Evolutionary conservation across 2,329 filamentous ascomycete genomes (phyloP), one percentile per base, ranked within the genome.

Genomic region (Colletotrichum costaricense): DNA sequence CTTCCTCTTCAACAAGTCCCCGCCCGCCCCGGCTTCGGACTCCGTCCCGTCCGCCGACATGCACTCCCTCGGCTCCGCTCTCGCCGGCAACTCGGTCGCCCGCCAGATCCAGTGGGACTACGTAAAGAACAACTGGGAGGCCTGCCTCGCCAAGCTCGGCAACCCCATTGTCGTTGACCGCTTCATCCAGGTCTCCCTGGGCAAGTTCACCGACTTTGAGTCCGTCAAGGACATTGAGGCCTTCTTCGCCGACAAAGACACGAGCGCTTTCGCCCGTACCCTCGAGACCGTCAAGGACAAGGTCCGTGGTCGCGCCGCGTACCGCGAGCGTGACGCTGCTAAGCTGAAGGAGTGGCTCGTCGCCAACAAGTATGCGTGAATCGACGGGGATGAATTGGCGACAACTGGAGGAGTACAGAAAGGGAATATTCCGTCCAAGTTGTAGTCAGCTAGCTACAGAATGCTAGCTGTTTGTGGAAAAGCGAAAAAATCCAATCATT

Each of bases 81-180:
- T 99, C 33, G 91, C 93, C 4, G 87, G 85, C 75, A 98, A 98
- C 84, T 86, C 91, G 9, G 88, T 90, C 74, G 93, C 91, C 3
- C 93, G 95, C n/a, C 84, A 88, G 57, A 86, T 92, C 57, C 90
- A 97, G 71, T 99, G 97, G 97, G 86, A 92, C 66, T 98, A 93
- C 83, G 89, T 98, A 79, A 94, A 95, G 84, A 87, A 89, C 56
- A 93, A 98, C 84, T 99, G 96, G 94, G 87, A 90, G 35, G 86
- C 89, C 46, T 89, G 97, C 57, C 88, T 92, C 65, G 85, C 90
- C 73, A 93, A 93, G 82, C 88, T 98, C 67, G 91, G 81, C 55
- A 98, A 98, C 84, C 93, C 95, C 75, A 93, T 98, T 35, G 91
- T 98, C 3, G 87, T 98, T 19, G 96, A 99, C 84, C 92, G 96